Percentiles rank a stretch among this genome's conserved stretches.
Evolutionary conservation across 2,329 filamentous ascomycete species (phyloP).

Genomic region (Colletotrichum chlorophyti): DNA sequence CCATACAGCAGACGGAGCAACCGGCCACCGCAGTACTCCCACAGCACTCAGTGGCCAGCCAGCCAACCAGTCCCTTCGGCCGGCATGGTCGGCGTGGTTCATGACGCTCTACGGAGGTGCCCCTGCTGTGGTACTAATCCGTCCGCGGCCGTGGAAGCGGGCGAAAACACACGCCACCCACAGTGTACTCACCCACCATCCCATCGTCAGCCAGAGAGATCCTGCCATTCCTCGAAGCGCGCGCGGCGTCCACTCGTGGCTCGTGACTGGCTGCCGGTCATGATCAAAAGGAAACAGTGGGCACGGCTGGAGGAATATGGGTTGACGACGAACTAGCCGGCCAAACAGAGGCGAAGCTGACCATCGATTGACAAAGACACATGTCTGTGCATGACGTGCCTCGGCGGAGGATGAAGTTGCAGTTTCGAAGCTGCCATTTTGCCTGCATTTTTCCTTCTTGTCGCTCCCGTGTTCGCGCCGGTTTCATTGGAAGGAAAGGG

Average conservation of each 20-base stretch:
- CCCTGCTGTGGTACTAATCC: no score
- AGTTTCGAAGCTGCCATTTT: neutral
- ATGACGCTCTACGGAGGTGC: no score
- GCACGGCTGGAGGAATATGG: neutral
- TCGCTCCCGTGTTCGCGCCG: slow-evolving; percentile 10
- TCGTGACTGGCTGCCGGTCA: slow-evolving; percentile 12
- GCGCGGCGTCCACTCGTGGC: neutral
- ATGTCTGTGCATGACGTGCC: slow-evolving; percentile 20
- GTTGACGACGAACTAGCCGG: neutral
- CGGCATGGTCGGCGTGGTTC: slow-evolving; percentile 22
- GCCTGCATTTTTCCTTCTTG: neutral
- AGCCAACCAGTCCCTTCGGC: slow-evolving; percentile 8
- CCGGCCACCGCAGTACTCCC: neutral
- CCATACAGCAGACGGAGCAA: slow-evolving; percentile 6
- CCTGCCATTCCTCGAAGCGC: slow-evolving; percentile 11
- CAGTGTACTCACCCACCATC: slow-evolving; percentile 15
- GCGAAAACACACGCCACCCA: no score
- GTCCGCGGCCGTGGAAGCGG: slow-evolving; percentile 26
- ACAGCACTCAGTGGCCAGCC: neutral
- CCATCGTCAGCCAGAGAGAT: slow-evolving; percentile 23
- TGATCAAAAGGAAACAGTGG: slow-evolving; percentile 2
- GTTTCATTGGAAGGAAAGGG: slow-evolving; percentile 13
- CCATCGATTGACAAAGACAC: slow-evolving; percentile 11
- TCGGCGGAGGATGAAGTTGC: neutral
- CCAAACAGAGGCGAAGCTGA: slow-evolving; percentile 7